Evolutionary conservation across 306 rosid species (phyloP).

Genomic region (Lathyrus tuberosus): DNA sequence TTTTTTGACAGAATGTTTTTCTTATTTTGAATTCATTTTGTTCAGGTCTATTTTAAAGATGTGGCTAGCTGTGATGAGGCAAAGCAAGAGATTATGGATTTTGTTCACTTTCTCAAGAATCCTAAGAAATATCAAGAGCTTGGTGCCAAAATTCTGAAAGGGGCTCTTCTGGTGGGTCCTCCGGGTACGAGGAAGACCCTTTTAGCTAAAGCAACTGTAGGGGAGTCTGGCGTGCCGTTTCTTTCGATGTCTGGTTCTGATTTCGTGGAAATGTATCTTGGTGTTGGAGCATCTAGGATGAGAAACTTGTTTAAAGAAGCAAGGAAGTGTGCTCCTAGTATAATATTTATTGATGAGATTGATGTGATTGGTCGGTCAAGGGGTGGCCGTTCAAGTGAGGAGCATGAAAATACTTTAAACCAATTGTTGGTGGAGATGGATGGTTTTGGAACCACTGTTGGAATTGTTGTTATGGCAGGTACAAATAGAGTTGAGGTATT

Average conservation of each 20-base stretch:
- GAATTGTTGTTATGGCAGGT: constrained; percentile 96
- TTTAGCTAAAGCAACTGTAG: constrained; percentile 95
- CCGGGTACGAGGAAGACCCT: constrained; percentile 98
- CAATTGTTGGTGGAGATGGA: constrained; percentile 98
- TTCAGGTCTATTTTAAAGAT: constrained; percentile 78
- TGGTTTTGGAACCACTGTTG: constrained; percentile 92
- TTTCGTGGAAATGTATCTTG: constrained; percentile 97
- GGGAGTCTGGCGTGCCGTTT: constrained; percentile 94
- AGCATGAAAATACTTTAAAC: constrained; percentile 93
- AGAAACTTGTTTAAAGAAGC: constrained; percentile 94
- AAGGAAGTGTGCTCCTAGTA: constrained; percentile 94
- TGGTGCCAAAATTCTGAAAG: constrained; percentile 96
- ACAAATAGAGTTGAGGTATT: constrained; percentile 94
- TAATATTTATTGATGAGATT: constrained; percentile 89
- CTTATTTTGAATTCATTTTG: constrained; percentile 17
- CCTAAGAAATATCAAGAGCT: constrained; percentile 92
- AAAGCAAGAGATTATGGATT: constrained; percentile 93
- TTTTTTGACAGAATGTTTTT: background rate
- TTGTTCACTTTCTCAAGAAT: constrained; percentile 88
- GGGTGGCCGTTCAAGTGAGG: constrained; percentile 83
- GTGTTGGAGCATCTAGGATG: constrained; percentile 93
- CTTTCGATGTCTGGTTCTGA: constrained; percentile 94
- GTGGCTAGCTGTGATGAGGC: constrained; percentile 99
- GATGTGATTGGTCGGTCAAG: constrained; percentile 49
- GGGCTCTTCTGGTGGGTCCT: constrained; percentile 94